Evolutionary conservation across 2,329 filamentous ascomycete species (phyloP).

Genomic region (Aspergillus sp.): DNA sequence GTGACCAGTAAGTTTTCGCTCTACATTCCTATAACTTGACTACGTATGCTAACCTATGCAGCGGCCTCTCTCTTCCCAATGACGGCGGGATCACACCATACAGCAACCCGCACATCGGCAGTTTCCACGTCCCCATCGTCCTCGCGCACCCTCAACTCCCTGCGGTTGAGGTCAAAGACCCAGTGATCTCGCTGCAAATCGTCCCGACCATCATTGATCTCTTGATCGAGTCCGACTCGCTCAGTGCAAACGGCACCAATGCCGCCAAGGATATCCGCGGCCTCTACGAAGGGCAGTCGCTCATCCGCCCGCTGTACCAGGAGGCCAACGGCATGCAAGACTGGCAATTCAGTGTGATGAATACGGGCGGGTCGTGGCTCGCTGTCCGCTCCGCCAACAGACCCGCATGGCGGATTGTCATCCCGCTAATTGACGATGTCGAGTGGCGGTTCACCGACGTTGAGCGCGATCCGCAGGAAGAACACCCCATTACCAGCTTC

Average conservation of each 20-base stretch:
- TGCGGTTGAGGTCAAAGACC: conserved; percentile 26
- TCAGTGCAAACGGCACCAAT: conserved; percentile 21
- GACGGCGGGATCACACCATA: conserved; percentile 35
- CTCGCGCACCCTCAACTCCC: conserved; percentile 34
- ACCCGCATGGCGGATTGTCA: conserved; percentile 29
- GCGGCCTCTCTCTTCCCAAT: conserved; percentile 36
- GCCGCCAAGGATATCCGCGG: conserved; percentile 27
- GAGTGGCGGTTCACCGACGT: conserved; percentile 36
- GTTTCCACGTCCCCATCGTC: conserved; percentile 35
- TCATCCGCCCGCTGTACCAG: conserved; percentile 28
- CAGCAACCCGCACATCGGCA: conserved; percentile 33
- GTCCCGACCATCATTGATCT: conserved; percentile 34
- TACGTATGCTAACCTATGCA: conserved; percentile 9
- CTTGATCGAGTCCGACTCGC: conserved; percentile 30
- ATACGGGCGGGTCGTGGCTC: conserved; percentile 34
- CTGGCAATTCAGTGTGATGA: conserved; percentile 39
- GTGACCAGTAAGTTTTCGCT: conserved; percentile 30
- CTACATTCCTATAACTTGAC: neutral
- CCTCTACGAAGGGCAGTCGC: conserved; percentile 35
- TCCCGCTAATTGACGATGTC: conserved; percentile 31
- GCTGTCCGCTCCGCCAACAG: conserved; percentile 30
- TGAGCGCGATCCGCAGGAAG: conserved; percentile 26
- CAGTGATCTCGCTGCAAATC: conserved; percentile 32
- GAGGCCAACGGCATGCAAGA: conserved; percentile 22
- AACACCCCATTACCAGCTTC: conserved; percentile 24